Base-by-base conservation (phyloP, 1,139 yeast genomes). In the Kodamaea plutei region DNA sequence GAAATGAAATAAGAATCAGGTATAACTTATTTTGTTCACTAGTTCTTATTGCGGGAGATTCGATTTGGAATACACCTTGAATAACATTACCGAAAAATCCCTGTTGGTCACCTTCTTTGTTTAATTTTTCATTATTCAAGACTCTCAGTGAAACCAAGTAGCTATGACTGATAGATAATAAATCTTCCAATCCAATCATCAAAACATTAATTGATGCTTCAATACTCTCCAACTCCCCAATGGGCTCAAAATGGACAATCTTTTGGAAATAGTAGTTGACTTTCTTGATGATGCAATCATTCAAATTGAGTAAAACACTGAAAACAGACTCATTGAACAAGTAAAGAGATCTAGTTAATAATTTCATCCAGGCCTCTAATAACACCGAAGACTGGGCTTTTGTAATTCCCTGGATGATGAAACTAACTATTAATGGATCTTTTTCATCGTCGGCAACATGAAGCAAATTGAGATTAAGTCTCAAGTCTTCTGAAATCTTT, bases 61-160 rank as follows among this genome's bases (percentile, higher is more conserved):
- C 96, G 8, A 83, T 76, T 37, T 79, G 83, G 49, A 89, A 85
- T 0, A 88, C 96, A 3, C 95, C 95, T 41, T 84, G 88, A 29
- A 83, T 81, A 8, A 84, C 89, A 36, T 75, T 76, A 0, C 87
- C 87, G 40, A 84, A 73, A 49, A 84, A 82, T 0, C 84, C 81
- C 5, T 69, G 48, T 15, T 69, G 72, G 9, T 62, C 33, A 9
- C 21, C 30, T 15, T 54, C 53, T 16, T 28, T 36, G 17, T 38
- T 46, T 6, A 38, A 31, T 20, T 43, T 48, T 24, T 58, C 39
- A 48, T 65, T 50, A 6, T 25, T 25, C 20, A 25, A 17, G 7
- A 21, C 32, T 15, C 24, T 17, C 35, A 68, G 57, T 2, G 66
- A 60, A 39, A 55, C 46, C 34, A 73, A 54, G 46, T 66, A 80